These are phyloP conservation scores for Saitozyma podzolica DNA, from an alignment of 768 basidiomycete genomes.

Conservation along the genomic window DNA sequence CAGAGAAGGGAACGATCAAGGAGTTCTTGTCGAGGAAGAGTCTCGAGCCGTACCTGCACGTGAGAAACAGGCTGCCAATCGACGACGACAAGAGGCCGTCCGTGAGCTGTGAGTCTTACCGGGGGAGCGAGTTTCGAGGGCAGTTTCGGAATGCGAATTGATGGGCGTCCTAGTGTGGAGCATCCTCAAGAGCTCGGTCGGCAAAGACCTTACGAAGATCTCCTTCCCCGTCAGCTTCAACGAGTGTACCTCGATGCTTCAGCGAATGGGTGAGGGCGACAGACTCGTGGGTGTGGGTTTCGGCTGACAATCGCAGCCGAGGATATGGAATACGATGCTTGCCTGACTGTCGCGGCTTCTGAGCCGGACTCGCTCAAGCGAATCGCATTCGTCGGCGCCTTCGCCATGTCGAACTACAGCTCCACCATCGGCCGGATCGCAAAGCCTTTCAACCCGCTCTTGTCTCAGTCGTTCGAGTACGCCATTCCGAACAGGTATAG, in stretches of 20 bases:
- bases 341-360: conserved; percentile 77
- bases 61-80: conserved; percentile 65
- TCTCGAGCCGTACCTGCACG: conserved; percentile 68
- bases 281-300: neutral
- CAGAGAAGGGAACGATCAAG: conserved; percentile 45
- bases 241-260: conserved; percentile 85
- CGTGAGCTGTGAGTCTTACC: conserved; percentile 55
- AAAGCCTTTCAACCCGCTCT: conserved; percentile 95
- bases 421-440: conserved; percentile 95
- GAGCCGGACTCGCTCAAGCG: conserved; percentile 76
- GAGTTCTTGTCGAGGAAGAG: conserved; percentile 35
- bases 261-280: conserved; percentile 66
- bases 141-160: neutral
- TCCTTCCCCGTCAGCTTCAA: conserved; percentile 77
- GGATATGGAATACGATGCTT: conserved; percentile 96
- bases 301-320: conserved; percentile 58
- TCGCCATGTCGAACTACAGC: conserved; percentile 95
- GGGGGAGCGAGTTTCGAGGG: neutral
- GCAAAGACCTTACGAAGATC: conserved; percentile 95
- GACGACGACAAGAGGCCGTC: conserved; percentile 75
- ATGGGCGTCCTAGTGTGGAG: conserved; percentile 66
- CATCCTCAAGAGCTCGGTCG: conserved; percentile 90
- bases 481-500: conserved; percentile 85
- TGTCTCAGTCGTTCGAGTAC: conserved; percentile 95
- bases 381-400: conserved; percentile 89